Evolutionary conservation across 2,329 filamentous ascomycete species (phyloP), one percentile per base, ranked within the genome.

Genomic region (Penicillium sp.): DNA sequence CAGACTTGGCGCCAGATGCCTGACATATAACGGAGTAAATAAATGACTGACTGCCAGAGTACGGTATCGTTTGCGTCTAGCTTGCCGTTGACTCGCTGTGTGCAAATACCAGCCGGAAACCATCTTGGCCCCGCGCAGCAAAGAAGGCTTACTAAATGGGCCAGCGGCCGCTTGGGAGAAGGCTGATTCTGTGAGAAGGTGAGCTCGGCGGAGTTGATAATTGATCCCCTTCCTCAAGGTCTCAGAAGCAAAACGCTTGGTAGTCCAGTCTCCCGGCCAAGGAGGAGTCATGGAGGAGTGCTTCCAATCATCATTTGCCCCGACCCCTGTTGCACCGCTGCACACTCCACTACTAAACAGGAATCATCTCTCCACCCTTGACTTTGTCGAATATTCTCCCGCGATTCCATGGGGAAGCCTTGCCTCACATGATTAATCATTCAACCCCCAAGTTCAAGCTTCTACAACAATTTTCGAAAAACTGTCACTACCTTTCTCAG

Each of bases 301-400:
- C 35, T 41, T 13, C 9, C 35, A 41, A 41, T 41, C 35, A 15
- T 15, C 13, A 15, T 41, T 41, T 41, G 11, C 35, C 15, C 35
- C 11, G 11, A 41, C 35, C 35, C 55, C 26, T 49, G 55, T 31
- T 57, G 31, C 55, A 50, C 41, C 29, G 31, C 55, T n/a, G 46
- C 29, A 29, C 55, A 11, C 49, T 46, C 35, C 50, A 29, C 29
- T 26, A 47, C 44, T 47, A 54, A 23, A 49, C 41, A 35, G 31
- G 6, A 13, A 15, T 44, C 26, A 26, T 7, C 49, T 30, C 21
- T 7, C 15, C 15, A 30, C 48, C 50, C 50, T 56, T 47, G 54
- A 58, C 31, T 38, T 54, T 44, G 59, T 65, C 55, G 60, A 66
- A 64, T 46, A 35, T 64, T 67, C 66, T 62, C 58, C 62, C 56